Percentiles rank a stretch among this genome's conserved stretches.
These are phyloP conservation scores for Lophiotrema nucula DNA, from an alignment of 495 filamentous ascomycete genomes.

Conservation along the genomic window DNA sequence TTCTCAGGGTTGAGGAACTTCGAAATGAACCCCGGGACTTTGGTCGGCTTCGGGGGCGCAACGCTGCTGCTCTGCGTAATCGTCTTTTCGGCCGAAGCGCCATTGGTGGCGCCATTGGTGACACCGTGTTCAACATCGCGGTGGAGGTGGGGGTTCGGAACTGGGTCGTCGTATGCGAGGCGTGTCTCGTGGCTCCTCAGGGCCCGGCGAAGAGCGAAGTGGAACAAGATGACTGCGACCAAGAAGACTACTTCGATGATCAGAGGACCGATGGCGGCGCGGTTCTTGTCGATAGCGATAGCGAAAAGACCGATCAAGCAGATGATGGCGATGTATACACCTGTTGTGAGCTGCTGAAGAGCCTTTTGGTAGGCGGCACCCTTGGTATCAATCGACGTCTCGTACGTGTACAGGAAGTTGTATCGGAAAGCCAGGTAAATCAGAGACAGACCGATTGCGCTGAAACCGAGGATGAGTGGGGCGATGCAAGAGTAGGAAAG, in stretches of 20 bases:
- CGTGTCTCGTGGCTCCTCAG: slow-evolving; percentile 56
- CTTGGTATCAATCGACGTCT: slow-evolving; percentile 83
- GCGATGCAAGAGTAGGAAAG: slow-evolving; percentile 90
- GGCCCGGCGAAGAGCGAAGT: slow-evolving; percentile 74
- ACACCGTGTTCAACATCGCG: slow-evolving; percentile 63
- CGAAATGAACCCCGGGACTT: slow-evolving; percentile 20
- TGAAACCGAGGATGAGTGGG: slow-evolving; percentile 84
- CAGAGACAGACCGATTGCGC: slow-evolving; percentile 74
- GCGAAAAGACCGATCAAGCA: slow-evolving; percentile 91
- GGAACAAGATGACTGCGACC: slow-evolving; percentile 77
- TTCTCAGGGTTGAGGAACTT: slow-evolving; percentile 22
- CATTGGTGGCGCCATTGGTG: slow-evolving; percentile 43
- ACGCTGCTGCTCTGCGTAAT: slow-evolving; percentile 27
- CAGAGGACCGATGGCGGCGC: slow-evolving; percentile 68
- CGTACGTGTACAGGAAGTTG: slow-evolving; percentile 89
- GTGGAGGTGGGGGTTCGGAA: slow-evolving; percentile 68
- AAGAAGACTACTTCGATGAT: slow-evolving; percentile 82
- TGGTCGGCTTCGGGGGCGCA: slow-evolving; percentile 8
- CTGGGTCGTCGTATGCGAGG: slow-evolving; percentile 14
- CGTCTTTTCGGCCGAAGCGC: slow-evolving; percentile 11
- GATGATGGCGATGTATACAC: slow-evolving; percentile 78
- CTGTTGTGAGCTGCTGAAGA: slow-evolving; percentile 87
- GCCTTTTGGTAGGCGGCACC: slow-evolving; percentile 83
- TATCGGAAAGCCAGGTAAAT: slow-evolving; percentile 95
- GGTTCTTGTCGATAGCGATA: slow-evolving; percentile 48